Evolutionary conservation across 2,329 filamentous ascomycete species (phyloP).

Genomic region (Talaromyces piceae): DNA sequence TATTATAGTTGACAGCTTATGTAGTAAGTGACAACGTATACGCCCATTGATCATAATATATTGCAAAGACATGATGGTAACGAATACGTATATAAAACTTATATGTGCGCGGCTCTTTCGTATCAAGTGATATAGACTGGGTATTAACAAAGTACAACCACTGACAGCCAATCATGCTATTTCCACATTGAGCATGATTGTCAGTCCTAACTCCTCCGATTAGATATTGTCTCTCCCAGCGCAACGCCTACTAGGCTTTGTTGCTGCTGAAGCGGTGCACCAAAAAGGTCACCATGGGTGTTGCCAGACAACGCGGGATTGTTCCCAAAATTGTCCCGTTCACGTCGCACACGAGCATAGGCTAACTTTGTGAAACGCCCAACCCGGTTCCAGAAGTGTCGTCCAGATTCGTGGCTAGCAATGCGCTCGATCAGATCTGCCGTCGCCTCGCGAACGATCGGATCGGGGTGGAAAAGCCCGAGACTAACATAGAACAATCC

Average conservation of each 20-base stretch:
- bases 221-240: constrained; percentile 18
- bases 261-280: constrained; percentile 22
- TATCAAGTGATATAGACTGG: no score
- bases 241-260: constrained; percentile 32
- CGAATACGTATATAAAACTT: no score
- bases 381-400: constrained; percentile 84
- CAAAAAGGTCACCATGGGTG: constrained; percentile 10
- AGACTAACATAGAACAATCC: constrained; percentile 87
- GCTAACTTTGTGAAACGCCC: constrained; percentile 85
- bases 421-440: constrained; percentile 77
- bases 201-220: constrained; percentile 4
- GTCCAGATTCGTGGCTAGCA: constrained; percentile 76
- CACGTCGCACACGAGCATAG: constrained; percentile 69
- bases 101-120: no score
- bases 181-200: neutral
- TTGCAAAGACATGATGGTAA: no score
- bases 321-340: constrained; percentile 33
- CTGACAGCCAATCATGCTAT: no score
- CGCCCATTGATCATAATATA: no score
- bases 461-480: constrained; percentile 83
- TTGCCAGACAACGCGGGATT: constrained; percentile 15
- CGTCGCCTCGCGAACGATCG: constrained; percentile 67
- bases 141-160: no score
- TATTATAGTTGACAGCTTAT: no score
- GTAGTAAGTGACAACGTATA: no score